Base-by-base conservation (phyloP, 2,329 filamentous ascomycete genomes). In the Aspergillus vadensis region DNA sequence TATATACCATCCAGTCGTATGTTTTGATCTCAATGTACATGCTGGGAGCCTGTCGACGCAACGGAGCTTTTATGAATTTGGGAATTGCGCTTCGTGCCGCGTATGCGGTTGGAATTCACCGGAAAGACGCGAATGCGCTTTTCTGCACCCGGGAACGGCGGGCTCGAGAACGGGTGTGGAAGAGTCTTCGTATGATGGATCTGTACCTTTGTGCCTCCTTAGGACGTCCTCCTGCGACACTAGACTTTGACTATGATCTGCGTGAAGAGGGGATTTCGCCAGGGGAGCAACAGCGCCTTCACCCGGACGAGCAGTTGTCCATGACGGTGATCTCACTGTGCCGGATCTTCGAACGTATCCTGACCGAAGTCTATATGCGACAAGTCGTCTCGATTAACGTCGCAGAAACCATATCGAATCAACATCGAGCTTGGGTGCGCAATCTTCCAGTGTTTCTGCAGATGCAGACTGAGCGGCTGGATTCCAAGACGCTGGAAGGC, bases 31-130 rank as follows among this genome's bases (percentile, higher is more conserved):
- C 81, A 0, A 77, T 83, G 63, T 84, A 80, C 64, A 81, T 84
- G 80, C 73, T 84, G 2, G 74, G 81, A 27, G 79, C 80, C 10
- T 83, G 79, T 58, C 79, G 82, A 47, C 79, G 81, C 10, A 84
- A 84, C 60, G 82, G 80, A 1, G 81, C 82, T 5, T 84, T 82
- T 57, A 76, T 83, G 65, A 81, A 83, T 51, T 77, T 84, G 17
- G 81, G 81, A 60, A 74, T 83, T 57, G 81, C 82, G n/a, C 74
- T 82, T 21, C 77, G 82, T 27, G 80, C 81, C 12, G 80, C 81
- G 1, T 84, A 83, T 63, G 81, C 82, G 1, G 79, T 84, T 23
- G 82, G 82, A 1, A 73, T 84, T 21, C 82, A 84, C 64, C 72
- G 82, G 5, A 82, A 78, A 27, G 82, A 83, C 66, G 81, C 82